Evolutionary conservation across 2,329 filamentous ascomycete species (phyloP).

Genomic region (Fusarium penzigii): DNA sequence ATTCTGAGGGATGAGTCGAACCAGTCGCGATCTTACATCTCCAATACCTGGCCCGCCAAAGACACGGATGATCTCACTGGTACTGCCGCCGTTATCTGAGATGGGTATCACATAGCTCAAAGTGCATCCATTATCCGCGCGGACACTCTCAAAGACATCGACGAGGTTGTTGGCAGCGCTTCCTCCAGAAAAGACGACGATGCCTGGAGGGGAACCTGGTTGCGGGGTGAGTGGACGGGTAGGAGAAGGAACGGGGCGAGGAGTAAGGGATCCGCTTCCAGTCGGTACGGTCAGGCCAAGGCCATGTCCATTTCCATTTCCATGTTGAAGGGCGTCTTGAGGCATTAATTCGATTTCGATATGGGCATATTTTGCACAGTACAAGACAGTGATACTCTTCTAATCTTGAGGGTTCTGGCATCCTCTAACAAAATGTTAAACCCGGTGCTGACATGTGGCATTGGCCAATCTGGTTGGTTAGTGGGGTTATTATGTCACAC

Average conservation of each 20-base stretch:
- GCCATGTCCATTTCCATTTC: conserved; percentile 1
- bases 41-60: conserved; percentile 82
- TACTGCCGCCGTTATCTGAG: conserved; percentile 93
- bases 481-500: neutral
- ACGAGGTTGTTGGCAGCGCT: conserved; percentile 94
- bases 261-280: conserved; percentile 21
- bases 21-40: conserved; percentile 62
- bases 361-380: neutral
- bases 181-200: conserved; percentile 88
- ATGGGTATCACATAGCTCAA: conserved; percentile 91
- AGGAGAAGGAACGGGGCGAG: conserved; percentile 3
- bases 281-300: conserved; percentile 26
- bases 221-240: conserved; percentile 21
- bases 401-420: neutral
- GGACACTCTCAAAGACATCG: conserved; percentile 76
- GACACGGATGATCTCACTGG: conserved; percentile 89
- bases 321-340: conserved; percentile 13
- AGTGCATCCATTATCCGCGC: conserved; percentile 64
- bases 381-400: too few species aligned
- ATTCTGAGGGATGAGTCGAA: conserved; percentile 78
- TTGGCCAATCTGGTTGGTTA: neutral
- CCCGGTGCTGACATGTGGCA: conserved; percentile 1
- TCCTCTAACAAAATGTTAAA: neutral
- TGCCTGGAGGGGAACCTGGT: conserved; percentile 34
- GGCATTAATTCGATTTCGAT: neutral